Percentiles rank a stretch among this genome's conserved stretches.
Evolutionary conservation across 2,329 filamentous ascomycete species (phyloP).

Genomic region (Aphanocladium album): DNA sequence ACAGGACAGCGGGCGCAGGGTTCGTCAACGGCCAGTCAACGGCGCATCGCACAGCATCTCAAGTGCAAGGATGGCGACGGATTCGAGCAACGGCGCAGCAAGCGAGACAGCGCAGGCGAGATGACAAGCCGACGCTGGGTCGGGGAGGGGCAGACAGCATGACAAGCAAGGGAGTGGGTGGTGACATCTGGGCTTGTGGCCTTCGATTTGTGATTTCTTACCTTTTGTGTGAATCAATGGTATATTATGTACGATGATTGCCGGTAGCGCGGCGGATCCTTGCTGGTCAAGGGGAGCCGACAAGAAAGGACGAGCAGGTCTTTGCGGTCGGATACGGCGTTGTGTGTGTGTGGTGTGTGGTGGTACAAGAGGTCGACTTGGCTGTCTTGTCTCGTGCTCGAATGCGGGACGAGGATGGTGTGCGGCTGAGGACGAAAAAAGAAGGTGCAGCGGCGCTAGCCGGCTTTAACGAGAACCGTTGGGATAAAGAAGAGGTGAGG

Average conservation of each 20-base stretch:
- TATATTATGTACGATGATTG: not conserved
- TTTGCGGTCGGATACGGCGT: not conserved
- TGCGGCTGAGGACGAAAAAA: conserved; percentile 1
- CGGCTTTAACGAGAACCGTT: not conserved
- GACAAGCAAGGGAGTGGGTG: not conserved
- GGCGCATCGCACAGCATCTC: conserved; percentile 1
- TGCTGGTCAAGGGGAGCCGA: not conserved
- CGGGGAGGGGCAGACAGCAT: not conserved
- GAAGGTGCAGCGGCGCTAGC: conserved; percentile 4
- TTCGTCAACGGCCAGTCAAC: not conserved
- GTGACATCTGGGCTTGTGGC: not conserved
- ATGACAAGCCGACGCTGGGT: not conserved
- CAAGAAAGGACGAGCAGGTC: not conserved
- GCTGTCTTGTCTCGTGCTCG: not conserved
- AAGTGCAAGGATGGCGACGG: not conserved
- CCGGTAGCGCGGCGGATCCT: conserved; percentile 1
- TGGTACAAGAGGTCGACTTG: not conserved
- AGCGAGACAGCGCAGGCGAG: not conserved
- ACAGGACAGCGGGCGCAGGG: conserved; percentile 4
- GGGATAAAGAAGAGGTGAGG: not conserved
- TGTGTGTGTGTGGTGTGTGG: not conserved
- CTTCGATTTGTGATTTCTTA: not conserved
- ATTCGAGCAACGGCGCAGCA: not conserved
- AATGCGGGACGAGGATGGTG: not conserved
- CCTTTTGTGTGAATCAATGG: not conserved